Percentiles rank a stretch among this genome's conserved stretches.
Evolutionary conservation across 768 basidiomycete species (phyloP).

Genomic region (Tricholoma furcatifolium): DNA sequence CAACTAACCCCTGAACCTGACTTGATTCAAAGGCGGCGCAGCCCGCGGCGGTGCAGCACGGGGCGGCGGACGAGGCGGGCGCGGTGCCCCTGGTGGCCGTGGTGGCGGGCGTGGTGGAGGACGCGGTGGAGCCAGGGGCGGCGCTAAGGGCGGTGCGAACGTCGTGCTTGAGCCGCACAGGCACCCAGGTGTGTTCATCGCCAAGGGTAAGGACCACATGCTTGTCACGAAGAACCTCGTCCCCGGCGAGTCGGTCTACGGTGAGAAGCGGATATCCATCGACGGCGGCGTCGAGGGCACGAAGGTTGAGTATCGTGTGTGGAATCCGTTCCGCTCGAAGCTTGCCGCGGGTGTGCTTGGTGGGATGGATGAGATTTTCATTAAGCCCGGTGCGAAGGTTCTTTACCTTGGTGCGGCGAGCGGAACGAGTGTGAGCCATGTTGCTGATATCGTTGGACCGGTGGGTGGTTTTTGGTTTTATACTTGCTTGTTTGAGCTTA

Average conservation of each 20-base stretch:
- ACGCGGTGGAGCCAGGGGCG: slow-evolving; percentile 65
- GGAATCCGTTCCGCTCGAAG: slow-evolving; percentile 99
- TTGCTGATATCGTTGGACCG: slow-evolving; percentile 97
- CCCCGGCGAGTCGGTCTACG: slow-evolving; percentile 97
- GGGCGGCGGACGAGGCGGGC: slow-evolving; percentile 36
- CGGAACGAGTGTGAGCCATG: slow-evolving; percentile 97
- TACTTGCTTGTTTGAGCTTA: neutral
- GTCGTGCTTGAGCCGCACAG: slow-evolving; percentile 94
- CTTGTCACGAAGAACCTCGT: slow-evolving; percentile 98
- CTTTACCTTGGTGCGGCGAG: slow-evolving; percentile 97
- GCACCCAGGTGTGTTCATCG: slow-evolving; percentile 94
- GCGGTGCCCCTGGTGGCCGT: slow-evolving; percentile 42
- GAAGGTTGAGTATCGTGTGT: slow-evolving; percentile 96
- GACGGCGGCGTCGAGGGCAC: slow-evolving; percentile 73
- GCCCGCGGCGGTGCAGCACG: slow-evolving; percentile 30
- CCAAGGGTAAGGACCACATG: slow-evolving; percentile 95
- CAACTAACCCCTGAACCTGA: no score
- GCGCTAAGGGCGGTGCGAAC: slow-evolving; percentile 78
- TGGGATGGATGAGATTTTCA: slow-evolving; percentile 91
- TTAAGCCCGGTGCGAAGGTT: slow-evolving; percentile 93
- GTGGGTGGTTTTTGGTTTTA: slow-evolving; percentile 40
- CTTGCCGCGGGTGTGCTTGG: slow-evolving; percentile 95
- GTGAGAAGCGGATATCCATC: slow-evolving; percentile 94
- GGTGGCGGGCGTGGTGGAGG: slow-evolving; percentile 49
- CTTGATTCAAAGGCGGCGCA: slow-evolving; percentile 14